Percentiles rank a stretch among this genome's conserved stretches.
Conservation (phyloP, 2,329 filamentous ascomycete species). For the Setomelanomma holmii region DNA sequence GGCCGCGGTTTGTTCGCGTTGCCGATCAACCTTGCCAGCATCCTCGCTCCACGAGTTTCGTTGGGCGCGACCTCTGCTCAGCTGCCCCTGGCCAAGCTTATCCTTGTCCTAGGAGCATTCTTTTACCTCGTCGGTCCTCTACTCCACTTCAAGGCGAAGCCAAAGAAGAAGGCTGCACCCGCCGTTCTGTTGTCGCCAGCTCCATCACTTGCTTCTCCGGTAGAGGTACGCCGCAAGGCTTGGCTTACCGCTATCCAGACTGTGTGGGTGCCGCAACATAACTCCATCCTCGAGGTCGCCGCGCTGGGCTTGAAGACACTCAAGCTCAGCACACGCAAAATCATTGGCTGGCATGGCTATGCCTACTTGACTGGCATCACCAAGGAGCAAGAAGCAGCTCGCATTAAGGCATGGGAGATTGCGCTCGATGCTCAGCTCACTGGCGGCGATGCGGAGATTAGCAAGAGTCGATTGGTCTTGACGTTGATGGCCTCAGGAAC, state of each 20-base stretch:
- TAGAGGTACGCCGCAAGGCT: conserved; percentile 83
- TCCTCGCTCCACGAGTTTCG: conserved; percentile 43
- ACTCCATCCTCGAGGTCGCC: conserved; percentile 83
- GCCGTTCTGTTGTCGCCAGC: conserved; percentile 56
- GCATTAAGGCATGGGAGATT: conserved; percentile 91
- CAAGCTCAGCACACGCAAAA: conserved; percentile 80
- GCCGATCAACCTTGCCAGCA: conserved; percentile 44
- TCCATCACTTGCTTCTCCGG: conserved; percentile 79
- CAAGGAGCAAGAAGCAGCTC: conserved; percentile 82
- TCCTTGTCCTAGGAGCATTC: conserved; percentile 60
- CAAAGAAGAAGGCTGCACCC: conserved; percentile 56
- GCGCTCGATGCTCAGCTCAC: conserved; percentile 91
- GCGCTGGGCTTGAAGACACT: conserved; percentile 80
- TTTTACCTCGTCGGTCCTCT: conserved; percentile 65
- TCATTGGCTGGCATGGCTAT: conserved; percentile 79
- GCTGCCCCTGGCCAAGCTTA: conserved; percentile 58
- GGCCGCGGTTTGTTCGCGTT: conserved; percentile 53
- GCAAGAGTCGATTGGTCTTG: conserved; percentile 82
- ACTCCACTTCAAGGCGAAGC: conserved; percentile 64
- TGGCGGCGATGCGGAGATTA: conserved; percentile 88
- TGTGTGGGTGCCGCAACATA: conserved; percentile 88
- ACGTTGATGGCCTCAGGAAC: conserved; percentile 89
- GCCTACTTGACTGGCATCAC: conserved; percentile 80
- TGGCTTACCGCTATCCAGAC: conserved; percentile 95
- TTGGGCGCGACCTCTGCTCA: conserved; percentile 38